Base-by-base conservation (phyloP, 768 basidiomycete genomes). In the Kwoniella newhampshirensis region DNA sequence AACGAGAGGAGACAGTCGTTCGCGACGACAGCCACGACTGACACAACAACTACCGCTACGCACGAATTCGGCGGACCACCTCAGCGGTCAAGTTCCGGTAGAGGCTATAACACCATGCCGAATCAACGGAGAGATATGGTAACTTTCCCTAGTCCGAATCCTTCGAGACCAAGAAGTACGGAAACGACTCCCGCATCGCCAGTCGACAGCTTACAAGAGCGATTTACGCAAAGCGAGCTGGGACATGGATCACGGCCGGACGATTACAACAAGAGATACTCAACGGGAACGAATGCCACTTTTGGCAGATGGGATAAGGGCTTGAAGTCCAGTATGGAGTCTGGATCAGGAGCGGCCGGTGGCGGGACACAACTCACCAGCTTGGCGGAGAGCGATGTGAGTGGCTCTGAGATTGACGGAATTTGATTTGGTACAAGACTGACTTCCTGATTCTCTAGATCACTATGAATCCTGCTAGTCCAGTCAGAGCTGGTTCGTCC, bases 251-350 rank as follows among this genome's bases (percentile, higher is more conserved):
- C 35, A 27, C 11, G 46, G 36, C 2, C 25, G 30, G 11, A 20
- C 6, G 36, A 37, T 12, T n/a, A 36, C 18, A 55, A 40, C 12
- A 50, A 57, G 8, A 30, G 64, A 12, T 51, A 51, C 25, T 62
- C 63, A 11, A 63, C 56, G 3, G 48, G 23, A 7, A 69, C 67
- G 5, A 57, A 32, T 18, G 63, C 53, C 18, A 68, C 67, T 3
- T 69, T 69, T 36, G 67, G 67, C 4, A 17, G 32, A 17, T 68
- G 66, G 66, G 63, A 67, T 57, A 41, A 39, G n/a, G 55, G 62
- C 18, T 35, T 64, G 21, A 39, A 44, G 46, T 40, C 21, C 25
- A 53, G 51, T 28, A 30, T 60, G 44, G 47, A n/a, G 6, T 20
- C n/a, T 18, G 40, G 40, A n/a, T 7, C 39, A 13, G 55, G 45